These are phyloP conservation scores for Cornus controversa DNA, from an alignment of 148 eudicot genomes.

Conservation along the genomic window DNA sequence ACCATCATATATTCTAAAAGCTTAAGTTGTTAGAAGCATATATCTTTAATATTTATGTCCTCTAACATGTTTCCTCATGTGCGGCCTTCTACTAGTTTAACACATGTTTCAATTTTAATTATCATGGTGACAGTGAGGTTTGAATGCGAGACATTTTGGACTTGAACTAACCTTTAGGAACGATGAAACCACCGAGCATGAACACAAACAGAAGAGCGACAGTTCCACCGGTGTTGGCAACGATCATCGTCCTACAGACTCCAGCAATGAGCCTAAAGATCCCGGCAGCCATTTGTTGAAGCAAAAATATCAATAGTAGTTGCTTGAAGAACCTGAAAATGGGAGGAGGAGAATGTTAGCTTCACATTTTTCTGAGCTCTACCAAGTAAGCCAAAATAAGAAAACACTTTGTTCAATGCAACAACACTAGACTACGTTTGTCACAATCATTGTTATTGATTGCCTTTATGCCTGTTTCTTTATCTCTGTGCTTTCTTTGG, in stretches of 20 bases:
- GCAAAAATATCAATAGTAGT: constrained; percentile 59
- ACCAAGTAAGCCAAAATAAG: background rate
- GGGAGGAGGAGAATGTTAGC: background rate
- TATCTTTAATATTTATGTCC: background rate
- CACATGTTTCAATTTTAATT: too few relatives aligned
- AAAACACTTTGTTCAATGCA: background rate
- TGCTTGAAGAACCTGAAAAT: constrained; percentile 85
- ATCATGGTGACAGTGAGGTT: too few relatives aligned
- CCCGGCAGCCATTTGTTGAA: constrained; percentile 99
- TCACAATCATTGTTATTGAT: too few relatives aligned
- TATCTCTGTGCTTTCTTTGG: too few relatives aligned
- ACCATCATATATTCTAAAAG: too few relatives aligned
- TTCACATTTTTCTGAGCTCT: background rate
- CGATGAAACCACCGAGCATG: constrained; percentile 94
- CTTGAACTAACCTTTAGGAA: constrained; percentile 66
- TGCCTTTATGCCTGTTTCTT: too few relatives aligned
- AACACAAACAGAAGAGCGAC: constrained; percentile 75
- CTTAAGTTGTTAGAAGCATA: too few relatives aligned
- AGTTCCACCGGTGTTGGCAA: constrained; percentile 87
- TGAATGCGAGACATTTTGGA: too few relatives aligned
- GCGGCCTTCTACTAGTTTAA: too few relatives aligned
- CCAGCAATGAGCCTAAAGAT: constrained; percentile 79
- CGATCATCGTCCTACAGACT: constrained; percentile 80
- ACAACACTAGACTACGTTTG: background rate
- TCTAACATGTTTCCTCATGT: background rate